Evolutionary conservation across 169 alveolate genomes (phyloP).

Genomic region (Cryptosporidium meleagridis): DNA sequence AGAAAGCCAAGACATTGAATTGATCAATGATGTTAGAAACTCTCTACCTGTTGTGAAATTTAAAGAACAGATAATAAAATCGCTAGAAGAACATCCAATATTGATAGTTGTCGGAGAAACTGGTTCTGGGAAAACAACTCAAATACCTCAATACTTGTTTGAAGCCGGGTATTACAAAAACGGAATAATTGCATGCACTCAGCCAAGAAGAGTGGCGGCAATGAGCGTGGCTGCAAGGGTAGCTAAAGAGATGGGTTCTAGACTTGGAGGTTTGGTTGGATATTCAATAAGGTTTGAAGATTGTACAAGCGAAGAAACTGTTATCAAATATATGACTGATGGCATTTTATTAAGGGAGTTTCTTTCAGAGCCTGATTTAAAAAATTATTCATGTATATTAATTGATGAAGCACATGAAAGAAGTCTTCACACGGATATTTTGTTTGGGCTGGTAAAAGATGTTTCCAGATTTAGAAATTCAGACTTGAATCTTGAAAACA

Average conservation of each 20-base stretch:
- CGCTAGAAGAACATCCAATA: slow-evolving; percentile 91
- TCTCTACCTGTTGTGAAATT: slow-evolving; percentile 94
- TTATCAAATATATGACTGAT: slow-evolving; percentile 99
- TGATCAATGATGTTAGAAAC: slow-evolving; percentile 78
- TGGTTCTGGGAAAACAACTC: slow-evolving; percentile 99
- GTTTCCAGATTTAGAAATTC: slow-evolving; percentile 79
- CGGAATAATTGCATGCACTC: slow-evolving; percentile 98
- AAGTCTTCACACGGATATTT: slow-evolving; percentile 98
- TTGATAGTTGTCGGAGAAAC: slow-evolving; percentile 98
- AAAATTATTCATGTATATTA: slow-evolving; percentile 93
- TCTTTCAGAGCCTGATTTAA: slow-evolving; percentile 94
- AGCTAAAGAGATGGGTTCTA: slow-evolving; percentile 96
- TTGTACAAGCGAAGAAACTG: slow-evolving; percentile 94
- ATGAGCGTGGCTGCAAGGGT: slow-evolving; percentile 99
- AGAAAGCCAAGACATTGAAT: slow-evolving; percentile 54
- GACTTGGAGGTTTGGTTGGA: slow-evolving; percentile 98
- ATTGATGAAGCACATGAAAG: slow-evolving; percentile 99
- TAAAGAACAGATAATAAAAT: slow-evolving; percentile 91
- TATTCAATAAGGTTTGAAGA: slow-evolving; percentile 97
- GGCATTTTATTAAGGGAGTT: slow-evolving; percentile 99
- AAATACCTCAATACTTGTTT: slow-evolving; percentile 96
- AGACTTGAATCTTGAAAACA: background rate
- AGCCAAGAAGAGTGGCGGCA: slow-evolving; percentile 99
- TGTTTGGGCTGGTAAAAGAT: slow-evolving; percentile 97
- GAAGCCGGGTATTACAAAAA: slow-evolving; percentile 95